Base-by-base conservation (phyloP, 129 eudicot genomes). In the Smallanthus sonchifolius region DNA sequence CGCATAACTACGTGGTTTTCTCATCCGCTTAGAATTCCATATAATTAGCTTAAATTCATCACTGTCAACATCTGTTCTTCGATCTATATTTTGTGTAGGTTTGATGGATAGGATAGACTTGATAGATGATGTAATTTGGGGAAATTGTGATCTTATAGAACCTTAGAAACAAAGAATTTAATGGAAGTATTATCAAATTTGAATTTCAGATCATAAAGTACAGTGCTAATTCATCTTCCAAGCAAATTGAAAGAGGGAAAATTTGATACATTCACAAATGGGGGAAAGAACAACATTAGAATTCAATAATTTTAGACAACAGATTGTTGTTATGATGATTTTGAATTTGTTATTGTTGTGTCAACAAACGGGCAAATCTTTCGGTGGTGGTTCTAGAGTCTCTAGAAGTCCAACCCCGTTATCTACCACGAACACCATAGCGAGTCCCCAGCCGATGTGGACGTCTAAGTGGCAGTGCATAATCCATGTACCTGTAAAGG, bases 381-480 rank as follows among this genome's bases (percentile, higher is more conserved):
- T 54, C 2, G 98, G 98, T 48, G 96, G 89, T 45, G 72, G 73
- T 79, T 88, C 79, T 59, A 93, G 74, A 16, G 84, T 68, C 80
- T 93, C 79, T 59, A 88, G 49, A 28, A 77, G 72, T 20, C 89
- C 95, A 45, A 83, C 82, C 59, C 98, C 98, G 36, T 93, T 77
- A 16, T 90, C 97, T 4, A 93, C 98, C 0, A 93, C 0, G 76
- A 93, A 93, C 5, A 87, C 91, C 92, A 59, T 93, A 10, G 98
- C 98, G 51, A 93, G 44, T 14, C 98, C 98, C 98, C 98, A 93
- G 0, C 87, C 80, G 16, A 90, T 90, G 81, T 93, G 98, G 49
- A 90, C 96, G 70, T 93, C 98, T 88, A 93, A 83, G 84, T 93
- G 96, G 74, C 98, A 92, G 39, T 92, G 97, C 97, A 92, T 66